These are phyloP conservation scores for Colletotrichum somersetense DNA, from an alignment of 2,329 filamentous ascomycete genomes.

Conservation along the genomic window DNA sequence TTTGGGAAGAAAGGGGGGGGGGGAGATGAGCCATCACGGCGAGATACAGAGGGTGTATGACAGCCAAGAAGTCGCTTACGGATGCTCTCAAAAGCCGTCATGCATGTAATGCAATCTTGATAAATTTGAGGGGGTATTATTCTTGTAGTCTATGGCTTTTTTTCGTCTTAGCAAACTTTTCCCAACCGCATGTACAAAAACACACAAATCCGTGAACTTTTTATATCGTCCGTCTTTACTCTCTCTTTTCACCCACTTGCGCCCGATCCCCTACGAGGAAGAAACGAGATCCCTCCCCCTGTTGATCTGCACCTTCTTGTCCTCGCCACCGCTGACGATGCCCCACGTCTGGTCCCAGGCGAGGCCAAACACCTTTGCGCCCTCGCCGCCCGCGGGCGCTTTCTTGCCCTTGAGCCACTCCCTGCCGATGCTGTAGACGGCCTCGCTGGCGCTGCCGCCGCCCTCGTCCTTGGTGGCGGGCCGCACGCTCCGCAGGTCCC, in stretches of 20 bases:
- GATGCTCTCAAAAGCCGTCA: background rate
- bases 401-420: slow-evolving; percentile 77
- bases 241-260: background rate
- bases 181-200: slow-evolving; percentile 32
- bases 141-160: slow-evolving; percentile 40
- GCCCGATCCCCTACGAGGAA: slow-evolving; percentile 46
- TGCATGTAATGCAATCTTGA: background rate
- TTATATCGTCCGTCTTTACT: background rate
- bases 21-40: background rate
- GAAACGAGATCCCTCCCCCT: slow-evolving; percentile 68
- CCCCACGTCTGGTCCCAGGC: slow-evolving; percentile 88
- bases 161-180: slow-evolving; percentile 34
- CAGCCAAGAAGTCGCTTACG: background rate
- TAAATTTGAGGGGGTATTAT: slow-evolving; percentile 36
- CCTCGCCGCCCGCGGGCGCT: slow-evolving; percentile 79
- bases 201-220: slow-evolving; percentile 8
- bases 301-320: slow-evolving; percentile 95
- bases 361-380: slow-evolving; percentile 90
- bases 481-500: slow-evolving; percentile 85
- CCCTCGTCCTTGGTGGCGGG: slow-evolving; percentile 70
- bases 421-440: slow-evolving; percentile 80
- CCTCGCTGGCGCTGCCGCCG: slow-evolving; percentile 75
- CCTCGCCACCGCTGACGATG: slow-evolving; percentile 92
- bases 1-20: slow-evolving; percentile 6
- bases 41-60: background rate